Percentiles rank a stretch among this genome's conserved stretches.
Conservation (phyloP, 768 basidiomycete species). For the Lentinula boryana region DNA sequence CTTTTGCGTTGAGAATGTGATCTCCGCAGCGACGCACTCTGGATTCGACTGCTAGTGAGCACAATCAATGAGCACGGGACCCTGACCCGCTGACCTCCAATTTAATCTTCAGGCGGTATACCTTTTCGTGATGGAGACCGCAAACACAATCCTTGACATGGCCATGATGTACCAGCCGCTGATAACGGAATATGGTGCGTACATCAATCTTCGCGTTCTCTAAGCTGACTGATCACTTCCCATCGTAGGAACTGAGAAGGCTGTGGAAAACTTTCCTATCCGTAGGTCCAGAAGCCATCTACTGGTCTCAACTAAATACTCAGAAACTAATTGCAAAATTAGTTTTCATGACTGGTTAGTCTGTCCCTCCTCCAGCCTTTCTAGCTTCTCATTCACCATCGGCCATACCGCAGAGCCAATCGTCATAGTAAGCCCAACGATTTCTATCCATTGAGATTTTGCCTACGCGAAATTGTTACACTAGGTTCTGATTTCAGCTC, state of each 20-base stretch:
- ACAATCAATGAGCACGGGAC: not conserved
- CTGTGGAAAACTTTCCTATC: constrained; percentile 24
- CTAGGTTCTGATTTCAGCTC: constrained; percentile 12
- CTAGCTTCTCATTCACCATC: not conserved
- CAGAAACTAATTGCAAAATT: not conserved
- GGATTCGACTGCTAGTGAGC: constrained; percentile 35
- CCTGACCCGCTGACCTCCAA: not conserved
- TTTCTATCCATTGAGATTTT: not conserved
- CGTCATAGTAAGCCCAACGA: constrained; percentile 19
- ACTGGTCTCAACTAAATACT: not conserved
- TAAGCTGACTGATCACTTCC: not conserved
- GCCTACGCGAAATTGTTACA: not conserved
- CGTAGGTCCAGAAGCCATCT: constrained; percentile 6
- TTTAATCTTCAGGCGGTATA: constrained; percentile 27
- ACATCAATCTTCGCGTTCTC: not conserved
- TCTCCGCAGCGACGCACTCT: constrained; percentile 28
- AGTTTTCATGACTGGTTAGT: constrained; percentile 23
- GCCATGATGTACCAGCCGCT: constrained; percentile 42
- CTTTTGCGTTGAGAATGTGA: not conserved
- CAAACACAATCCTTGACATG: constrained; percentile 39
- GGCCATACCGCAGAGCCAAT: constrained; percentile 22
- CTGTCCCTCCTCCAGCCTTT: constrained; percentile 11
- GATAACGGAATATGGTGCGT: constrained; percentile 32
- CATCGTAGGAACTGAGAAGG: constrained; percentile 22
- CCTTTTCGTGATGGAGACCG: constrained; percentile 36